phyloP scores from a whole-genome alignment of 306 rosid species.

The Cicer chorassanicum region DNA sequence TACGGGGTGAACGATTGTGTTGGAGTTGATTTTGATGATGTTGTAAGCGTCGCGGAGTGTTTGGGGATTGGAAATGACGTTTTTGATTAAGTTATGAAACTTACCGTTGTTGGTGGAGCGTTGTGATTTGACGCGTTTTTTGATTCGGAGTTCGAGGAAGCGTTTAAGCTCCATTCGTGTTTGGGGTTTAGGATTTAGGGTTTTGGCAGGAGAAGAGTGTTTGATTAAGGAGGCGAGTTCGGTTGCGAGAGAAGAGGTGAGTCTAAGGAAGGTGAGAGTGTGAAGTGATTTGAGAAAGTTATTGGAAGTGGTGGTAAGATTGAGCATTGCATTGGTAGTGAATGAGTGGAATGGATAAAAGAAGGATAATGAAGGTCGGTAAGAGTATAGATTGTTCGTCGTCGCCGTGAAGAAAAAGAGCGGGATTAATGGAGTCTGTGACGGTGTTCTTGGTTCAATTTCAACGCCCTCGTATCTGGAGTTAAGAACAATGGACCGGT shows the following conservation, averaged over 20 bases:
- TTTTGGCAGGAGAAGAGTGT: slow-evolving; percentile 44
- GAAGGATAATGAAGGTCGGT: background rate
- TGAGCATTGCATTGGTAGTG: slow-evolving; percentile 4
- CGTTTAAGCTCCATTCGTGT: slow-evolving; percentile 71
- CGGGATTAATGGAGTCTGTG: no score
- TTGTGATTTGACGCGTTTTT: slow-evolving; percentile 79
- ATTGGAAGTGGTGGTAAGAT: slow-evolving; percentile 31
- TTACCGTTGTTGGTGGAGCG: slow-evolving; percentile 55
- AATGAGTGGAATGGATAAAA: background rate
- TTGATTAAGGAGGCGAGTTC: slow-evolving; percentile 71
- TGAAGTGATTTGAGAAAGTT: slow-evolving; percentile 43
- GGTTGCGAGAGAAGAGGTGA: slow-evolving; percentile 53
- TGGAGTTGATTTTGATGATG: slow-evolving; percentile 73
- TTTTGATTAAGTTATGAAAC: slow-evolving; percentile 62
- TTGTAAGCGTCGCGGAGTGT: slow-evolving; percentile 79
- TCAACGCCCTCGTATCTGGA: no score
- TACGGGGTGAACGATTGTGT: background rate
- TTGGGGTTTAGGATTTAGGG: slow-evolving; percentile 44
- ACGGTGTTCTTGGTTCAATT: no score
- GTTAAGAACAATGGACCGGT: no score
- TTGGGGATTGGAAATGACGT: slow-evolving; percentile 67
- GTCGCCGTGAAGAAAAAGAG: background rate
- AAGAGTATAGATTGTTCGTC: background rate
- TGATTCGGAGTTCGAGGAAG: slow-evolving; percentile 61
- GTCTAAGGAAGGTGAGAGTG: slow-evolving; percentile 25